Percentiles rank a stretch among this genome's conserved stretches.
Conservation (phyloP, 2,329 filamentous ascomycete species). For the Helicocarpus griseus region DNA sequence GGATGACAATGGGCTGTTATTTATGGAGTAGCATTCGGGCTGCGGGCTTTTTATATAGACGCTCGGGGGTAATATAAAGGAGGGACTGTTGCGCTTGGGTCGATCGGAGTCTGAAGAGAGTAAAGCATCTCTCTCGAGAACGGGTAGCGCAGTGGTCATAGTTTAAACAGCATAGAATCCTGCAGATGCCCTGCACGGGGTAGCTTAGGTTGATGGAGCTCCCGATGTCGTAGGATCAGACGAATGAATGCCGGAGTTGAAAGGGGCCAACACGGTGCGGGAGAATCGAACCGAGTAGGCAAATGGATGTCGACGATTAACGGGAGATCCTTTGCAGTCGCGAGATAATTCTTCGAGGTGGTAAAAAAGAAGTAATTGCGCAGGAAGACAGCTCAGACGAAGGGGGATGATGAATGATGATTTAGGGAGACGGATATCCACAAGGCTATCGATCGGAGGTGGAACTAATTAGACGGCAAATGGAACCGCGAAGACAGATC, state of each 20-base stretch:
- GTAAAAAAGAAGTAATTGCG: not conserved
- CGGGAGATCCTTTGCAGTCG: no score
- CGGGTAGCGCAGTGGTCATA: conserved; percentile 29
- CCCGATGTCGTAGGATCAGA: not conserved
- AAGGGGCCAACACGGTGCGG: no score
- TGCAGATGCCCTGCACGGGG: not conserved
- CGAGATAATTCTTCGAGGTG: no score
- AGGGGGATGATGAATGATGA: no score
- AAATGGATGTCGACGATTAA: no score
- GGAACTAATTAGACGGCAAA: no score
- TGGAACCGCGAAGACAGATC: no score
- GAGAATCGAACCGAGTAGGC: no score
- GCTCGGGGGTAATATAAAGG: conserved; percentile 13
- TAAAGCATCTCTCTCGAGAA: conserved; percentile 22
- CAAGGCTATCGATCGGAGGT: no score
- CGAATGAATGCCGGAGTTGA: no score
- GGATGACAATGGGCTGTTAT: conserved; percentile 18
- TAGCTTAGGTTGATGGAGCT: not conserved
- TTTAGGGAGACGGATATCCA: no score
- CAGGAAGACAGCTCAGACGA: not conserved
- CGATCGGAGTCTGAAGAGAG: conserved; percentile 24
- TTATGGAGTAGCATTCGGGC: not conserved
- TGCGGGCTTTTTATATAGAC: conserved; percentile 9
- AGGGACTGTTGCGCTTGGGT: not conserved
- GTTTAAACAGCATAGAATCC: not conserved